Evolutionary conservation across 108 stramenopile genomes (phyloP).

Genomic region (Aureococcus anophagefferens): DNA sequence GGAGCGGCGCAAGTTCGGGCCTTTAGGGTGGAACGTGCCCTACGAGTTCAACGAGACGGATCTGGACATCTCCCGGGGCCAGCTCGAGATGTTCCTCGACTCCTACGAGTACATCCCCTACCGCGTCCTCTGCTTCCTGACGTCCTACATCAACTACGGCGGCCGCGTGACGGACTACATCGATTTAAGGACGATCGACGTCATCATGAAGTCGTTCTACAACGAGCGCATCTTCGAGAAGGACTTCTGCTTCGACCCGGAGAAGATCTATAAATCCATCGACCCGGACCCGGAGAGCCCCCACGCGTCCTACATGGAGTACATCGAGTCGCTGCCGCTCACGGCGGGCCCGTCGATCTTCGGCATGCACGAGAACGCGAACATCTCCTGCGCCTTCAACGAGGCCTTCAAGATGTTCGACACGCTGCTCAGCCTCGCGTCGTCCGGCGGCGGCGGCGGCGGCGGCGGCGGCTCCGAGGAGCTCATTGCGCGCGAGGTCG

Average conservation of each 20-base stretch:
- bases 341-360: slow-evolving; percentile 41
- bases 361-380: slow-evolving; percentile 52
- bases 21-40: slow-evolving; percentile 44
- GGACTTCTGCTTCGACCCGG: background rate
- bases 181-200: slow-evolving; percentile 38
- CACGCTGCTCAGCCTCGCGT: slow-evolving; percentile 7
- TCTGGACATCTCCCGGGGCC: slow-evolving; percentile 45
- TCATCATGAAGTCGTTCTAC: slow-evolving; percentile 37
- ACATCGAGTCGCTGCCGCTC: slow-evolving; percentile 12
- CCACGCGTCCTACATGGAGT: slow-evolving; percentile 8
- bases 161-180: slow-evolving; percentile 53
- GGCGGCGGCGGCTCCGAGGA: background rate
- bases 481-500: slow-evolving; percentile 3
- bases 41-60: slow-evolving; percentile 57
- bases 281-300: slow-evolving; percentile 14
- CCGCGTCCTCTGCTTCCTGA: slow-evolving; percentile 42
- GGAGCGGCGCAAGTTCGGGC: slow-evolving; percentile 48
- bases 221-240: slow-evolving; percentile 19
- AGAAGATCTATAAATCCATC: slow-evolving; percentile 28
- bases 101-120: slow-evolving; percentile 42
- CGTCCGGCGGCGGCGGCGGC: background rate
- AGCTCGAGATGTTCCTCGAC: slow-evolving; percentile 45
- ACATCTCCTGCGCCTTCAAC: slow-evolving; percentile 27
- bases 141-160: slow-evolving; percentile 55
- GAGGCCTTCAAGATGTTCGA: slow-evolving; percentile 30